Percentiles rank a stretch among this genome's conserved stretches.
These are phyloP conservation scores for Mallotus nudiflorus DNA, from an alignment of 345 rosid species.

Conservation along the genomic window DNA sequence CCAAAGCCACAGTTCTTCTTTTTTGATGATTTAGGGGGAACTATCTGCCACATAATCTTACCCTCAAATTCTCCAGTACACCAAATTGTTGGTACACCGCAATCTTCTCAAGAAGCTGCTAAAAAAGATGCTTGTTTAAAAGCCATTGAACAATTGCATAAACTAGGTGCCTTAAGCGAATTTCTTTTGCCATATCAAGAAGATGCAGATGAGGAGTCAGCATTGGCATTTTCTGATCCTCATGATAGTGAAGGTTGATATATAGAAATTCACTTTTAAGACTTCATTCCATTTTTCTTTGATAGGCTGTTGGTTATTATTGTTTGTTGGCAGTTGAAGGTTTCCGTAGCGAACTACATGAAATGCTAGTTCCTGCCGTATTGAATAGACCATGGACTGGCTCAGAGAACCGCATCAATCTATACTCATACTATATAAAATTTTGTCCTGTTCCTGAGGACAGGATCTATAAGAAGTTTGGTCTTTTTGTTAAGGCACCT, in stretches of 20 bases:
- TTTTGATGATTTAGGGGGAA: constrained; percentile 69
- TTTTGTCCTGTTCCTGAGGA: constrained; percentile 72
- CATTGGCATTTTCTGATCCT: constrained; percentile 36
- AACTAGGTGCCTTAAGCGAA: constrained; percentile 67
- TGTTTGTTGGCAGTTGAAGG: constrained; percentile 46
- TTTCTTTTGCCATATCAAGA: constrained; percentile 57
- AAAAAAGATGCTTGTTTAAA: constrained; percentile 78
- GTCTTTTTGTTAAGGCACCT: constrained; percentile 72
- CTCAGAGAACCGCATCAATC: constrained; percentile 34
- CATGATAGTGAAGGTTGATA: constrained; percentile 54
- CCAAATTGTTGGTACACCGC: constrained; percentile 56
- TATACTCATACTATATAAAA: constrained; percentile 57
- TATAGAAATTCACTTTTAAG: constrained; percentile 11
- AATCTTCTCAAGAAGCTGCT: constrained; percentile 69
- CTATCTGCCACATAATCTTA: constrained; percentile 62
- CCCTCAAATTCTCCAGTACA: constrained; percentile 86
- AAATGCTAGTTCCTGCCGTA: constrained; percentile 69
- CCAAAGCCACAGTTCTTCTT: constrained; percentile 77
- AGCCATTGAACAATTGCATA: constrained; percentile 81
- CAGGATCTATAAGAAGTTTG: constrained; percentile 69
- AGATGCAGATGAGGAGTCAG: constrained; percentile 39
- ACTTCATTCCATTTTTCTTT: constrained; percentile 10
- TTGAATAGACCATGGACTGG: constrained; percentile 60
- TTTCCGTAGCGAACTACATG: constrained; percentile 63
- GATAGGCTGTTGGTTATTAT: constrained; percentile 13